Evolutionary conservation across 1,139 yeast species (phyloP), one percentile per base, ranked within the genome.

Genomic region (Saccharomyces hybrid): DNA sequence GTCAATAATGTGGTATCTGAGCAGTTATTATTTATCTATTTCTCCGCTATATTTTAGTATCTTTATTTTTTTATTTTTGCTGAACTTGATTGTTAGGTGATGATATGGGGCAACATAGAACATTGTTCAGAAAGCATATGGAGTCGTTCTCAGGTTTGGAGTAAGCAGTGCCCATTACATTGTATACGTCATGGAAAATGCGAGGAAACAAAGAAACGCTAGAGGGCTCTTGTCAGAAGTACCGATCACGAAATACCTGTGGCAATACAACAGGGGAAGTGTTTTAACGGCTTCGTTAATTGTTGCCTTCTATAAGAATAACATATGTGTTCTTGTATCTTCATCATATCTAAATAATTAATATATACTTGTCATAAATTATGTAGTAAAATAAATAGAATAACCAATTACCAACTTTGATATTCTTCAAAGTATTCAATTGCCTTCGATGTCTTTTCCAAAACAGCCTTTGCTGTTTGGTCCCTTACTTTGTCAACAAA

Each of bases 401-500:
- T 7, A 20, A 16, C 3, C 2, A 13, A 38, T 9, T 53, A 64
- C 68, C 68, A 65, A 46, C 62, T 54, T 56, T 64, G 68, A 47
- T 59, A 63, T 49, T 65, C 68, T 52, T 65, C 68, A 51, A 57
- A 61, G 51, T 65, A 65, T 42, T 57, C 60, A 11, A 64, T 60
- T 23, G 53, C 50, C 14, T 58, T 54, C 11, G 52, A 41, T 13
- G 61, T 54, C 26, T 62, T 47, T 11, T 52, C 47, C 7, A 52
- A 20, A 16, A 61, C 53, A 6, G 68, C 59, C 13, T 65, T 56
- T 14, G 73, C 74, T n/a, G 74, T 73, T 16, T 64, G 55, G 49
- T 64, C 64, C 64, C 81, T 73, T 13, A 78, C 65, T 48, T 75
- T 75, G 67, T 83, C 88, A 27, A 78, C 82, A 76, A 80, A 73